Conservation (phyloP, 2,329 filamentous ascomycete genomes). For the Epichloe coenophiala region DNA sequence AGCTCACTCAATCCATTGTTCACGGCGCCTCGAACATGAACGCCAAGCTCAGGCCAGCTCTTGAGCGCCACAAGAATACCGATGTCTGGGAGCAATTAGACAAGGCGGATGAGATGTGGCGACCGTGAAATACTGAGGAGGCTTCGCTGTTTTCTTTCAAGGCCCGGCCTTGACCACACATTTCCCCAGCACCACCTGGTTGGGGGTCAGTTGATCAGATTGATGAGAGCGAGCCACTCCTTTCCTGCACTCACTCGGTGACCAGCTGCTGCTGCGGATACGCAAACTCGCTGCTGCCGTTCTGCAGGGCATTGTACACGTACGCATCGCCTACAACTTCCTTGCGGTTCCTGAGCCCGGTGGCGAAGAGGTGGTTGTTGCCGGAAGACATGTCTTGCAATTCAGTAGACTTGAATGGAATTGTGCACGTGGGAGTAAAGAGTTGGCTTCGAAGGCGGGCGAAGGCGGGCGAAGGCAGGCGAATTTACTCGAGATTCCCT, state of each 20-base stretch:
- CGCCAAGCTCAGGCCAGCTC: slow-evolving; percentile 40
- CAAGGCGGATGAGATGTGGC: not conserved
- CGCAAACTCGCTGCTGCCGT: slow-evolving; percentile 18
- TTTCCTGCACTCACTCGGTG: slow-evolving; percentile 27
- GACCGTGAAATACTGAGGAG: slow-evolving; percentile 20
- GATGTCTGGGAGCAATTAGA: slow-evolving; percentile 15
- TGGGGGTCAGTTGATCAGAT: no score
- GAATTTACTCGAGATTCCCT: no score
- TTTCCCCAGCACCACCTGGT: slow-evolving; percentile 38
- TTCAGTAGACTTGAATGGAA: no score
- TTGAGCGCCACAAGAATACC: slow-evolving; percentile 51
- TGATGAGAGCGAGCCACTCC: no score
- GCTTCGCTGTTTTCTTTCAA: slow-evolving; percentile 43
- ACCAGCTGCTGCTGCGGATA: slow-evolving; percentile 37
- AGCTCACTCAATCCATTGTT: slow-evolving; percentile 47
- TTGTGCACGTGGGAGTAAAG: no score
- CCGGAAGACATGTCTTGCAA: not conserved
- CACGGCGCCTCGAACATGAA: slow-evolving; percentile 47
- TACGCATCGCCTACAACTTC: slow-evolving; percentile 45
- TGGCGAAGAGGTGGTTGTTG: slow-evolving; percentile 32
- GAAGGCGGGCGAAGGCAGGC: no score
- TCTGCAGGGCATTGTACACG: slow-evolving; percentile 39
- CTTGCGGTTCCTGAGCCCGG: slow-evolving; percentile 43
- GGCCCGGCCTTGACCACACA: slow-evolving; percentile 47
- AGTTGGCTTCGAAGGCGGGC: no score